Conservation (phyloP, 305 asterid genomes). For the Solanum hybrid region DNA sequence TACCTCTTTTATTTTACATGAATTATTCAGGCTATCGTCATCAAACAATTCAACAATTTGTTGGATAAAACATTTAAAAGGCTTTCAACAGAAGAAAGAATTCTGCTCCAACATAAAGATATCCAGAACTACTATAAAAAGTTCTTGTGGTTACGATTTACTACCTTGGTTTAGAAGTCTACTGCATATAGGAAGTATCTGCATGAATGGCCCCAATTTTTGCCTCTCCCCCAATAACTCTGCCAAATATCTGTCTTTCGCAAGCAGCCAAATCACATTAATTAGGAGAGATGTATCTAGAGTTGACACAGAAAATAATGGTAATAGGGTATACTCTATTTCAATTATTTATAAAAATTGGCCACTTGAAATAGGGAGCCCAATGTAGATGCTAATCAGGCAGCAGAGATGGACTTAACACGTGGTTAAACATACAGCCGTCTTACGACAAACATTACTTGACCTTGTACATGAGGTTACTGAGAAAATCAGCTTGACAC, state of each 20-base stretch:
- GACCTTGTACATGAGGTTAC: neutral
- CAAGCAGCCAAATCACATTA: conserved; percentile 16
- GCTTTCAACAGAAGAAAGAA: neutral
- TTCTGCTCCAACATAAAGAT: neutral
- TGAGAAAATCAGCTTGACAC: neutral
- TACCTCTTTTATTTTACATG: neutral
- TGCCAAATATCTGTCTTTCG: conserved; percentile 43
- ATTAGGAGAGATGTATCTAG: neutral
- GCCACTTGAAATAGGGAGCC: neutral
- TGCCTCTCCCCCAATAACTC: conserved; percentile 65
- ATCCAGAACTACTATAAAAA: neutral
- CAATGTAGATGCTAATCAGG: neutral
- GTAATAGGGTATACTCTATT: neutral
- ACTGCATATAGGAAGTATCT: conserved; percentile 52
- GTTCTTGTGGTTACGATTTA: neutral
- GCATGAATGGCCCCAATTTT: conserved; percentile 56
- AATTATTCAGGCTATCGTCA: neutral
- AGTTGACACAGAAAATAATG: neutral
- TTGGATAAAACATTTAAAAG: neutral
- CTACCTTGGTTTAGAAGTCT: conserved; percentile 73
- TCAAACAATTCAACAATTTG: neutral
- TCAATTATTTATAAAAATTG: neutral
- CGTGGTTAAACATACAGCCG: neutral
- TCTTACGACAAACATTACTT: neutral
- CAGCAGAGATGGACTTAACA: neutral